Percentiles rank a stretch among this genome's conserved stretches.
Conservation (phyloP, 2,329 filamentous ascomycete genomes). For the Cladophialophora psammophila region DNA sequence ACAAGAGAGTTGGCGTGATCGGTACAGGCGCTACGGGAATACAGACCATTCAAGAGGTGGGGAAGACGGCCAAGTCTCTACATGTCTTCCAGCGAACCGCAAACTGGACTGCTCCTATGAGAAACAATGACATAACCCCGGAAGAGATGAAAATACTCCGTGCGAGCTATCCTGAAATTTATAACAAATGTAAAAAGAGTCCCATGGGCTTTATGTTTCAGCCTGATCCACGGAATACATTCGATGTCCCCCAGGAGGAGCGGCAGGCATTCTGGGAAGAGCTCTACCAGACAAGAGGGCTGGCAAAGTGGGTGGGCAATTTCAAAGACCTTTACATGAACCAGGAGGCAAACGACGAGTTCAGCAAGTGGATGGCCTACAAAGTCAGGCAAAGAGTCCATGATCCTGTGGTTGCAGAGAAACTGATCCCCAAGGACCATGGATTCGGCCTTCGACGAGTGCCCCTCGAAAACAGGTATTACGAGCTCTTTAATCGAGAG, state of each 20-base stretch:
- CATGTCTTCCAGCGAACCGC: slow-evolving; percentile 68
- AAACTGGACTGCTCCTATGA: slow-evolving; percentile 69
- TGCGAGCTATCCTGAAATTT: slow-evolving; percentile 22
- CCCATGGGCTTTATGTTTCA: slow-evolving; percentile 68
- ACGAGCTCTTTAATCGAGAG: not conserved
- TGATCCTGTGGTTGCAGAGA: slow-evolving; percentile 58
- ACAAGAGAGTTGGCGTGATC: slow-evolving; percentile 53
- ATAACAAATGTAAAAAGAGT: slow-evolving; percentile 48
- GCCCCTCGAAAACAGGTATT: not conserved
- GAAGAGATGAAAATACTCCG: slow-evolving; percentile 56
- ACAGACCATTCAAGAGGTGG: slow-evolving; percentile 68
- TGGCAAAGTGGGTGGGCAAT: slow-evolving; percentile 57
- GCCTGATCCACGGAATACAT: slow-evolving; percentile 54
- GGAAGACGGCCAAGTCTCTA: slow-evolving; percentile 57
- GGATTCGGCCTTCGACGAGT: slow-evolving; percentile 53
- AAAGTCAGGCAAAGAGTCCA: slow-evolving; percentile 60
- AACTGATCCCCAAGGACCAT: slow-evolving; percentile 62
- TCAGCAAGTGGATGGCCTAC: slow-evolving; percentile 63
- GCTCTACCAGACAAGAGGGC: slow-evolving; percentile 61
- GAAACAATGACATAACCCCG: slow-evolving; percentile 54
- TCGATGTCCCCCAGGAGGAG: slow-evolving; percentile 23
- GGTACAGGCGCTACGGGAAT: slow-evolving; percentile 62
- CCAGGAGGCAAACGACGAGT: slow-evolving; percentile 57
- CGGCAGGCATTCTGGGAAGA: slow-evolving; percentile 57
- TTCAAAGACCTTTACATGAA: slow-evolving; percentile 62